phyloP scores from a whole-genome alignment of 2,329 filamentous ascomycete species.

The Colletotrichum paranaense region DNA sequence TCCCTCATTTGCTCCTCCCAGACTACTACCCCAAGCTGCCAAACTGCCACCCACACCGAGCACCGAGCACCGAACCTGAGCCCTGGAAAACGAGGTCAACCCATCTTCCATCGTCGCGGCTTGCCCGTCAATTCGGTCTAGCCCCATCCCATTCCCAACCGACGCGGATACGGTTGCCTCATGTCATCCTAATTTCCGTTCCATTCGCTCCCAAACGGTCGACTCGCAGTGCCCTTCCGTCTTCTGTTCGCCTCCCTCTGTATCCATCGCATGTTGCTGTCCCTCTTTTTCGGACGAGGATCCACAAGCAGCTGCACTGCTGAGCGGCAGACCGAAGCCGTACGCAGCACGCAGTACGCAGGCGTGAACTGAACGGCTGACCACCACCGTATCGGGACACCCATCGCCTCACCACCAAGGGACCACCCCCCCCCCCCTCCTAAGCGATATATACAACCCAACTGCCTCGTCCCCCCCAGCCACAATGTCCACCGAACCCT shows the following conservation, averaged over 20 bases:
- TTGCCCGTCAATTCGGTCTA: slow-evolving; percentile 12
- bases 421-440: background rate
- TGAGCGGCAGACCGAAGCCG: slow-evolving; percentile 32
- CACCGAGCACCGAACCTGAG: too few relatives aligned
- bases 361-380: slow-evolving; percentile 3
- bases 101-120: background rate
- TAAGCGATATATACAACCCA: slow-evolving; percentile 20
- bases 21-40: background rate
- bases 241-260: slow-evolving; percentile 20
- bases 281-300: slow-evolving; percentile 33
- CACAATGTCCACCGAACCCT: slow-evolving; percentile 54
- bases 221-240: slow-evolving; percentile 12
- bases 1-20: background rate
- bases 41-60: slow-evolving; percentile 4
- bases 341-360: background rate
- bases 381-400: slow-evolving; percentile 19
- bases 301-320: slow-evolving; percentile 31
- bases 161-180: slow-evolving; percentile 32
- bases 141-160: slow-evolving; percentile 10
- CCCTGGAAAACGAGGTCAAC: background rate
- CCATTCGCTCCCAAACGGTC: slow-evolving; percentile 19
- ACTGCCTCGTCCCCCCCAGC: background rate
- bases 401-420: slow-evolving; percentile 12
- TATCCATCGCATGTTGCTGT: slow-evolving; percentile 29
- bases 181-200: slow-evolving; percentile 33